Conservation (phyloP, 352 stramenopile species). For the Phytophthora cactorum region DNA sequence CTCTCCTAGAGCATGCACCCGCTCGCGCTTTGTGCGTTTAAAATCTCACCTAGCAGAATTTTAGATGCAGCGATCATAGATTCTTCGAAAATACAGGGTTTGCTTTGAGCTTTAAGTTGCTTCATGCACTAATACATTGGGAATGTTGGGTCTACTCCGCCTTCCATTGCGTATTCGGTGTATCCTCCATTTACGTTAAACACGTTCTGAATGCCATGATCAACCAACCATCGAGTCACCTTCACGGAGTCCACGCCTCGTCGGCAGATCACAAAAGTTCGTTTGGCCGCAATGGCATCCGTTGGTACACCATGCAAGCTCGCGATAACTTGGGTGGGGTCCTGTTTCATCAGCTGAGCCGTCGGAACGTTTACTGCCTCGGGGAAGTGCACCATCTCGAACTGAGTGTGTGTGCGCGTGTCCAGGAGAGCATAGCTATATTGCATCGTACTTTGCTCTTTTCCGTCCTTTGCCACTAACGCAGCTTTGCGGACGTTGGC, state of each 20-base stretch:
- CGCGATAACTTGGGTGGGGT: slow-evolving; percentile 22
- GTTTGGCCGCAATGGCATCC: not conserved
- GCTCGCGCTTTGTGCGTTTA: not conserved
- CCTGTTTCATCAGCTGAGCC: slow-evolving; percentile 44
- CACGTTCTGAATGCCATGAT: slow-evolving; percentile 45
- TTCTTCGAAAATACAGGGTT: slow-evolving; percentile 30
- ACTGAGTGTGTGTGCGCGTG: slow-evolving; percentile 60
- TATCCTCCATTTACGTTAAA: slow-evolving; percentile 81
- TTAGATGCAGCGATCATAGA: slow-evolving; percentile 36
- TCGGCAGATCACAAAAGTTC: slow-evolving; percentile 76
- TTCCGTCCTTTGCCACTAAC: not conserved
- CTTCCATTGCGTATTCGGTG: slow-evolving; percentile 55
- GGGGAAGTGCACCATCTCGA: slow-evolving; percentile 79
- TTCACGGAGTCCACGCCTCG: slow-evolving; percentile 76
- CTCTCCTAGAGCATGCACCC: slow-evolving; percentile 15
- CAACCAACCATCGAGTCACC: slow-evolving; percentile 65
- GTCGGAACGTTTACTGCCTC: slow-evolving; percentile 76
- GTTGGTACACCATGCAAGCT: slow-evolving; percentile 16
- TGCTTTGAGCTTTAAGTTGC: slow-evolving; percentile 4
- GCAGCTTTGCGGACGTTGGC: slow-evolving; percentile 30
- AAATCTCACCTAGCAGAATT: slow-evolving; percentile 18
- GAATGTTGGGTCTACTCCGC: slow-evolving; percentile 54
- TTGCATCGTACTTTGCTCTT: not conserved
- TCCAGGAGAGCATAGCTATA: slow-evolving; percentile 63
- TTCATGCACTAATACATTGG: slow-evolving; percentile 69